Evolutionary conservation across 805 yeast species (phyloP).

Genomic region (Myxozyma neotropica): DNA sequence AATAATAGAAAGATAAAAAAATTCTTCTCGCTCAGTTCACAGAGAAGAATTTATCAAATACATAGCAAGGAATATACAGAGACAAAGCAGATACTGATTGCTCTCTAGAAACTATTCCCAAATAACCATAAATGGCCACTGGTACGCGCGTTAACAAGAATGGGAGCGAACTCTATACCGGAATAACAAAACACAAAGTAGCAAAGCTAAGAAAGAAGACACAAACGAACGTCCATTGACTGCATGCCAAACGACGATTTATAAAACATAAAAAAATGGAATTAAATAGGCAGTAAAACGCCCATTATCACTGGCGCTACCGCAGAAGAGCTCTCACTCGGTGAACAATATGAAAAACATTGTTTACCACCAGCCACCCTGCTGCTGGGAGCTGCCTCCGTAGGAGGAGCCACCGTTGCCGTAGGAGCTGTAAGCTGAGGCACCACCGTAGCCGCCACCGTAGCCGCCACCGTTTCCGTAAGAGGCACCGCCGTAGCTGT

Average conservation of each 20-base stretch:
- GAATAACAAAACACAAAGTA: background rate
- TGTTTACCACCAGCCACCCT: slow-evolving; percentile 23
- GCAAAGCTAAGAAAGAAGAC: slow-evolving; percentile 1
- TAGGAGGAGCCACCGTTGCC: slow-evolving; percentile 11
- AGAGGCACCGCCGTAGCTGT: slow-evolving; percentile 11
- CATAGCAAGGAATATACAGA: slow-evolving; percentile 13
- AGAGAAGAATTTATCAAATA: slow-evolving; percentile 3
- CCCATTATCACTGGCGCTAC: background rate
- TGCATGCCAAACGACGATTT: background rate
- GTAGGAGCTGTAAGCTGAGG: slow-evolving; percentile 45
- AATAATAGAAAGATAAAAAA: background rate
- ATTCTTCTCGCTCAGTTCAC: background rate
- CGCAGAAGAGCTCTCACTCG: background rate
- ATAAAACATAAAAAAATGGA: background rate
- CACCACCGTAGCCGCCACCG: slow-evolving; percentile 5
- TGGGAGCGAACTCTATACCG: slow-evolving; percentile 14
- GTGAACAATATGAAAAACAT: background rate
- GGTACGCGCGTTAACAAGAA: slow-evolving; percentile 23
- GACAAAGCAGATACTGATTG: background rate
- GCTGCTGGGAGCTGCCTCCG: slow-evolving; percentile 1
- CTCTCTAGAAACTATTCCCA: background rate
- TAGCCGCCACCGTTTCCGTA: slow-evolving; percentile 39
- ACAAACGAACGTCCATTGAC: background rate
- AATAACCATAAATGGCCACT: slow-evolving; percentile 13
- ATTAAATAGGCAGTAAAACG: background rate